Evolutionary conservation across 768 basidiomycete species (phyloP).

Genomic region (Macrolepiota albuminosa): DNA sequence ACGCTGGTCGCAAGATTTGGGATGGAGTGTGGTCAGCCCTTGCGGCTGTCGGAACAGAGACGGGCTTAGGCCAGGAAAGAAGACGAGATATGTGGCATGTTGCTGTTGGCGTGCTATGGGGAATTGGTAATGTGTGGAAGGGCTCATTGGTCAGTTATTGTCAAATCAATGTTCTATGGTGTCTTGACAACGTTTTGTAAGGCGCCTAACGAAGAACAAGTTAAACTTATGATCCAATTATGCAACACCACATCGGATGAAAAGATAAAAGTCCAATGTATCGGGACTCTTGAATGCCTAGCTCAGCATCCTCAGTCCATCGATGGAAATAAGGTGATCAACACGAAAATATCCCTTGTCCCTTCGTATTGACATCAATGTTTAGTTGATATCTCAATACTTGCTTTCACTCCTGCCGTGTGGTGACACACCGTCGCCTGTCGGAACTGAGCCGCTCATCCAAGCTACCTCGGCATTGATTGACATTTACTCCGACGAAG

Average conservation of each 20-base stretch:
- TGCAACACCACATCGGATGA: conserved; percentile 53
- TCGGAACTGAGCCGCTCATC: conserved; percentile 64
- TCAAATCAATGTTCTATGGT: not conserved
- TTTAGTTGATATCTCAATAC: conserved; percentile 59
- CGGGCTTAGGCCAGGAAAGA: conserved; percentile 59
- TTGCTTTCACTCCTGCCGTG: conserved; percentile 60
- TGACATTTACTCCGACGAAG: conserved; percentile 92
- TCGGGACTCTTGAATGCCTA: conserved; percentile 82
- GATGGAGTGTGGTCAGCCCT: conserved; percentile 61
- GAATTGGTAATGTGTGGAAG: conserved; percentile 73
- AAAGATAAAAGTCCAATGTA: conserved; percentile 64
- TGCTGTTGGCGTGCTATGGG: conserved; percentile 83
- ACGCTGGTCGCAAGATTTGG: conserved; percentile 56
- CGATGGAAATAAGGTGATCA: conserved; percentile 58
- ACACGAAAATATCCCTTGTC: not conserved
- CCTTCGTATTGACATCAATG: not conserved
- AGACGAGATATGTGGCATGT: conserved; percentile 75
- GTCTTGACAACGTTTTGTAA: conserved; percentile 17
- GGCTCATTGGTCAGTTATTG: conserved; percentile 49
- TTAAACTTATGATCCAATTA: conserved; percentile 61
- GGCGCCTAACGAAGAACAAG: conserved; percentile 58
- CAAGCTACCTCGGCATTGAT: conserved; percentile 81
- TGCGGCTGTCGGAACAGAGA: conserved; percentile 52
- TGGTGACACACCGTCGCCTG: conserved; percentile 30
- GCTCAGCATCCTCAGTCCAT: conserved; percentile 64